Conservation (phyloP, 176 grass and related monocot genomes). For the Zea mays region Zm-B73-REFERENCE-NAM-5.0 NC_050100.1:195708501-195709000, state of each 20-base stretch:
- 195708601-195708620: slow-evolving; percentile 27
- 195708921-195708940: not conserved
- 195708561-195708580: slow-evolving; percentile 27
- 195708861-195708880: not conserved
- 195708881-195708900: not conserved
- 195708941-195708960: not conserved
- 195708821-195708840: not conserved
- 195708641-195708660: not conserved
- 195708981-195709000: slow-evolving; percentile 35
- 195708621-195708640: not conserved
- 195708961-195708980: not conserved
- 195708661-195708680: not conserved
- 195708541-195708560: not conserved
- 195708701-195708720: not conserved
- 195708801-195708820: not conserved
- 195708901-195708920: not conserved
- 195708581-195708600: slow-evolving; percentile 25
- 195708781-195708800: not conserved
- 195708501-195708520: slow-evolving; percentile 34
- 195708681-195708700: slow-evolving; percentile 17
- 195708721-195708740: not conserved
- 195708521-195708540: slow-evolving; percentile 15
- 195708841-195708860: slow-evolving; percentile 36
- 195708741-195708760: slow-evolving; percentile 26
- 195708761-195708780: slow-evolving; percentile 36